Base-by-base conservation (phyloP, 2,329 filamentous ascomycete species). In the Colletotrichum sp. region DNA sequence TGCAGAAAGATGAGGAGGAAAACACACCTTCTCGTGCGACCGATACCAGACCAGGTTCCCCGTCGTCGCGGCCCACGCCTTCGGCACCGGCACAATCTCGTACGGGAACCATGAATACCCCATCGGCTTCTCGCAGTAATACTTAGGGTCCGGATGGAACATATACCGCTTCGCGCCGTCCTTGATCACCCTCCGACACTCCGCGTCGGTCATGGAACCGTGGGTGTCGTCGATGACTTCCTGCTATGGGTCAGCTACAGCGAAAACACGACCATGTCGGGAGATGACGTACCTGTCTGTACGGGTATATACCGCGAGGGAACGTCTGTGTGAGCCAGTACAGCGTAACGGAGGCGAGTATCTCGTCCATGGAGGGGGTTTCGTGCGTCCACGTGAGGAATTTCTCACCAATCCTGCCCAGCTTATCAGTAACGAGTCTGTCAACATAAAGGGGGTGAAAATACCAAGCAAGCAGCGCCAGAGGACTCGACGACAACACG, bases 241-340 rank as follows among this genome's bases (percentile, higher is more conserved):
- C 61, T 64, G 61, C 32, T 43, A 18, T 1, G 10, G n/a, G 15
- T 64, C 28, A 64, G 61, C 21, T 0, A 43, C 32, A 12, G 3
- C 1, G 21, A 13, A 13, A 18, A 16, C n/a, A 12, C 0, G 1
- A 24, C 16, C 3, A 10, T 21, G n/a, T 52, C 0, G n/a, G 10
- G n/a, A 0, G 43, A 21, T 52, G 10, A 64, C 3, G 12, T 26
- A 26, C 61, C 61, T 64, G 61, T 43, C 61, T 0, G 1, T 43
- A 64, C 18, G 61, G 32, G 21, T 64, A 64, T 0, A 64, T 13
- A 0, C n/a, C 61, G 8, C 34, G 61, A 0, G 61, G 61, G 7
- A 64, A 64, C 2, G 34, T 64, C 21, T 64, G 34, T 0, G 61
- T 64, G 32, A 64, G 61, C 34, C 61, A 64, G 15, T 64, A 43